Base-by-base conservation (phyloP, 495 filamentous ascomycete genomes). In the Aspergillus saccharolyticus region DNA sequence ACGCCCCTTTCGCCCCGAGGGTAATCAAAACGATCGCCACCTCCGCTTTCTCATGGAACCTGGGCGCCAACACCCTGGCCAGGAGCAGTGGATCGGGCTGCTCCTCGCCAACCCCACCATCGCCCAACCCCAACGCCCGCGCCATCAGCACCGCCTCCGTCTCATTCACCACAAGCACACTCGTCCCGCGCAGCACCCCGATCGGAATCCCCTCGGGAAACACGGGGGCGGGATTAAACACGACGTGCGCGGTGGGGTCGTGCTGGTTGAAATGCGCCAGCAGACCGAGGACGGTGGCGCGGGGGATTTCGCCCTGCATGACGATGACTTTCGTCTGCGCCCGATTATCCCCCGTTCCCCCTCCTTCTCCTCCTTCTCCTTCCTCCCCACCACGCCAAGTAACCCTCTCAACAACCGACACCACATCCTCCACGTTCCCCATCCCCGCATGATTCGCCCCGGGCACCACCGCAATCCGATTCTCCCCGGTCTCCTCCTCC, bases 161-260 rank as follows among this genome's bases (percentile, higher is more conserved):
- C 74, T 98, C 92, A 65, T 98, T 97, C 56, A 97, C 78, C 42
- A 97, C 82, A 42, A 97, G 70, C 59, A 96, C 89, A 15, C 83
- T 82, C n/a, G 97, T 76, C 3, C 80, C 83, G 1, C 56, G 48
- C 66, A 88, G 94, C 19, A 80, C 85, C n/a, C 80, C 79, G 4
- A 77, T 75, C 0, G 90, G 90, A 3, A 97, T 63, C 3, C 73
- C 73, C 17, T 66, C 63, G 14, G 81, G 80, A 33, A 85, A 80
- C 9, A 92, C 94, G 15, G 90, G 90, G 4, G 88, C 88, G 9
- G 93, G 92, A 70, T 98, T 98, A 16, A 97, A 74, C 52, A 95
- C 76, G 1, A 92, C 85, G 24, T 78, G 74, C 1, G 75, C 70
- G 1, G 73, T 70, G 20, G 63, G 60, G 53, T 74, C 74, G 56